phyloP scores from a whole-genome alignment of 75 land plant species.

The Larix kaempferi region DNA sequence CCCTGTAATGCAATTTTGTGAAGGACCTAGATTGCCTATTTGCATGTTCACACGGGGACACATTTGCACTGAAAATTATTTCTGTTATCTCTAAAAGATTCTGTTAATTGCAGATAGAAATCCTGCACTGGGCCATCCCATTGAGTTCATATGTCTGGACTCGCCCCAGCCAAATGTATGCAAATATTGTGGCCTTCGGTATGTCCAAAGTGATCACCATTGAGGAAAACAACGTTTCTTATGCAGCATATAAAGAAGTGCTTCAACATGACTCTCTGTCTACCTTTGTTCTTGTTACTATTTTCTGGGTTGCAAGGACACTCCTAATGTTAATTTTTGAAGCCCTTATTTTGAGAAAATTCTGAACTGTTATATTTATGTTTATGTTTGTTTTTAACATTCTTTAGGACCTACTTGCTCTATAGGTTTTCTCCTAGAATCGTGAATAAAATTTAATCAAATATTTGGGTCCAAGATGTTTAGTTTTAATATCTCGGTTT shows the following conservation, averaged over 20 bases:
- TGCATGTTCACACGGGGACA: not conserved
- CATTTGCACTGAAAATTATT: not conserved
- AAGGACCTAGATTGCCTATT: not conserved
- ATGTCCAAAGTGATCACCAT: slow-evolving; percentile 79
- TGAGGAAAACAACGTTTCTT: slow-evolving; percentile 13
- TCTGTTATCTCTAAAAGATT: not conserved
- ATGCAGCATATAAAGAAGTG: not conserved
- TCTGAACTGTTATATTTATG: no score
- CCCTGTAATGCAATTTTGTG: not conserved
- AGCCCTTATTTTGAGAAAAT: no score
- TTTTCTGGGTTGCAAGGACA: no score
- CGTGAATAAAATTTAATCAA: no score
- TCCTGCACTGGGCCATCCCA: slow-evolving; percentile 92
- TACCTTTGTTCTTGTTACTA: no score
- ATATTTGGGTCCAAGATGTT: no score
- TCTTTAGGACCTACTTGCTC: no score
- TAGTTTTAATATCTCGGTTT: no score
- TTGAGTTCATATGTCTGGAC: slow-evolving; percentile 92
- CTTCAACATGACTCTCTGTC: no score
- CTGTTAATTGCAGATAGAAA: slow-evolving; percentile 50
- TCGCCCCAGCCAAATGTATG: slow-evolving; percentile 62
- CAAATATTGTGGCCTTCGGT: slow-evolving; percentile 96
- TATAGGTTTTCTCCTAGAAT: no score
- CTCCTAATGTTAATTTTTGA: no score
- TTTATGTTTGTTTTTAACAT: no score